These are phyloP conservation scores for Gonapodya sp. DNA, from an alignment of 192 early-diverging fungal genomes.

Conservation along the genomic window DNA sequence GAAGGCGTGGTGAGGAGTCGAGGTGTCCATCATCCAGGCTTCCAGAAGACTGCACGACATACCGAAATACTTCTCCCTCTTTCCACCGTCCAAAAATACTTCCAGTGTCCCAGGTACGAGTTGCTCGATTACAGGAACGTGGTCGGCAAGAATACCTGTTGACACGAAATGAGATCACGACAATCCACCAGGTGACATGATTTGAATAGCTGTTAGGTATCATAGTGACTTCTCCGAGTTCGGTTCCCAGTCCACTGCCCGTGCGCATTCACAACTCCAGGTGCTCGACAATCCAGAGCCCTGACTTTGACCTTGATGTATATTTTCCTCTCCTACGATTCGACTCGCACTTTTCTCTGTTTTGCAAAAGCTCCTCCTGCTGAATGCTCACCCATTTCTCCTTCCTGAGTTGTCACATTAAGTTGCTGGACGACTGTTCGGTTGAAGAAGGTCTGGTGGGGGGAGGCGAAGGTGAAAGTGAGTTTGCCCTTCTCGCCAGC, in stretches of 20 bases:
- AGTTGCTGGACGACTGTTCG: conserved; percentile 74
- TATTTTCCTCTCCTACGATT: no score
- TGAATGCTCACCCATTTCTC: conserved; percentile 64
- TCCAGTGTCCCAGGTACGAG: conserved; percentile 83
- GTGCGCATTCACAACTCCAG: no score
- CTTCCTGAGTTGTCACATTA: conserved; percentile 82
- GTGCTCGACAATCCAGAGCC: no score
- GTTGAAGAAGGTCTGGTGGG: conserved; percentile 75
- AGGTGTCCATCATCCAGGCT: background rate
- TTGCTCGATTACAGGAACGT: conserved; percentile 95
- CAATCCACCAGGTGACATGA: no score
- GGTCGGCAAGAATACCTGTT: conserved; percentile 81
- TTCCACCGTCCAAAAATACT: conserved; percentile 58
- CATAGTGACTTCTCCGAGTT: no score
- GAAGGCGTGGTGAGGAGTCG: background rate
- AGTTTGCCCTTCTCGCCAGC: conserved; percentile 48
- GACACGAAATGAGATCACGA: no score
- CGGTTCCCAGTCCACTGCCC: no score
- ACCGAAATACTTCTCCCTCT: conserved; percentile 91
- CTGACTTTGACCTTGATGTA: no score
- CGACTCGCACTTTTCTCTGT: background rate
- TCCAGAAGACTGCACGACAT: conserved; percentile 13
- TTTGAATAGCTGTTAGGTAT: no score
- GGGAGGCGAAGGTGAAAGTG: conserved; percentile 77
- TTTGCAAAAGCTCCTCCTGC: background rate